Percentiles rank a stretch among this genome's conserved stretches.
These are phyloP conservation scores for Friedmanniomyces endolithicus DNA, from an alignment of 495 filamentous ascomycete species.

Conservation along the genomic window DNA sequence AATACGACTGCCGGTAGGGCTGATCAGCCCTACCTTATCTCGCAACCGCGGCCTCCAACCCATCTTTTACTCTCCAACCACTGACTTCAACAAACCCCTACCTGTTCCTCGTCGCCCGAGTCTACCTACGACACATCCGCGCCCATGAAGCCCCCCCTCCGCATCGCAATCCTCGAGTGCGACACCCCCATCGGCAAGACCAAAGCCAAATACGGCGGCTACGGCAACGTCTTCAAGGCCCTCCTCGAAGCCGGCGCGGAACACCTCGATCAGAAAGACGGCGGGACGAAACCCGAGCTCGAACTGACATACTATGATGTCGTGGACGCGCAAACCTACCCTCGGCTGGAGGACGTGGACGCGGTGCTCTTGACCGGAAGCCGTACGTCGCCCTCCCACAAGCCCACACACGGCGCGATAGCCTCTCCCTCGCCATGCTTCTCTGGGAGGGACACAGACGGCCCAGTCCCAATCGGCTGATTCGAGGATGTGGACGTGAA, in stretches of 20 bases:
- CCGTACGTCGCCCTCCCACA: slow-evolving; percentile 27
- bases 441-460: no score
- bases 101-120: no score
- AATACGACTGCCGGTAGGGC: not conserved
- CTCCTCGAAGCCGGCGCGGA: slow-evolving; percentile 45
- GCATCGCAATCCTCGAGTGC: slow-evolving; percentile 17
- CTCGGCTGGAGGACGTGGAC: slow-evolving; percentile 60
- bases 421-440: no score
- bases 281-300: slow-evolving; percentile 30
- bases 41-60: no score
- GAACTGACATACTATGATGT: slow-evolving; percentile 57
- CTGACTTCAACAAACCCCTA: no score
- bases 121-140: not conserved
- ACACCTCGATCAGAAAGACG: slow-evolving; percentile 1
- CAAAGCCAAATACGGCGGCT: slow-evolving; percentile 53
- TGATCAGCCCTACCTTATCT: not conserved
- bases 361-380: slow-evolving; percentile 74
- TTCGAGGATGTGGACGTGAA: slow-evolving; percentile 4
- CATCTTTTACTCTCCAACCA: no score
- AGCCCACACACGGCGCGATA: no score
- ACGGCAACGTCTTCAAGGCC: slow-evolving; percentile 56
- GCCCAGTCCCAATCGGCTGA: no score
- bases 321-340: slow-evolving; percentile 49
- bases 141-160: slow-evolving; percentile 5
- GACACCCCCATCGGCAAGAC: slow-evolving; percentile 36